A percentile compares a stretch with the other conserved stretches of the same genome.
Evolutionary conservation across 306 rosid genomes (phyloP).

Genomic region (Citrullus mucosospermus): DNA sequence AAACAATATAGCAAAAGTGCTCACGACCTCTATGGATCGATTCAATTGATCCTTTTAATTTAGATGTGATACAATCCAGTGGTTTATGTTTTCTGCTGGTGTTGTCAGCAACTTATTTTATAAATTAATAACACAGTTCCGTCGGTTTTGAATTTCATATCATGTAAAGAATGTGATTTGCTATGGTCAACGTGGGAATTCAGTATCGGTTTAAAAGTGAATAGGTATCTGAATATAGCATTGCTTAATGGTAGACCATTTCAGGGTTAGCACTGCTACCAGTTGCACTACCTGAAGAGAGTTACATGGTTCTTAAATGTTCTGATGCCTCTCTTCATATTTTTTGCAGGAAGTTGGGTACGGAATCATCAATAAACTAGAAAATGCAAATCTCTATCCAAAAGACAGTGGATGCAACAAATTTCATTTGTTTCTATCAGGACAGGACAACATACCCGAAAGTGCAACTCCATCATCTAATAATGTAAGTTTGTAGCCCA

Average conservation of each 20-base stretch:
- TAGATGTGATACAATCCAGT: not conserved
- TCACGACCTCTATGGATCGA: not conserved
- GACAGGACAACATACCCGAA: constrained; percentile 37
- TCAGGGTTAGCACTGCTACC: not conserved
- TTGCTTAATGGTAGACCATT: not conserved
- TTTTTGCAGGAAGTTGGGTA: constrained; percentile 31
- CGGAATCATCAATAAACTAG: constrained; percentile 10
- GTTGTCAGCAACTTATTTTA: not conserved
- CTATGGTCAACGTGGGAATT: not conserved
- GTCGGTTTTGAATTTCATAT: not conserved
- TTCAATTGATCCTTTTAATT: not conserved
- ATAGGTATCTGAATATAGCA: not conserved
- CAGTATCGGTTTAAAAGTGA: not conserved
- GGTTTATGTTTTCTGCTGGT: not conserved
- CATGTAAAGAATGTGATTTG: not conserved
- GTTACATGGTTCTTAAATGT: constrained; percentile 7
- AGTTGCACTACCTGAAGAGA: not conserved
- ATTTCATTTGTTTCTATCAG: constrained; percentile 57
- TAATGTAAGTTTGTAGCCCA: constrained; percentile 37
- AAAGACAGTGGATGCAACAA: constrained; percentile 34
- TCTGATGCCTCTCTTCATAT: constrained; percentile 13
- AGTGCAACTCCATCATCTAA: constrained; percentile 40
- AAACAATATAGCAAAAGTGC: not conserved
- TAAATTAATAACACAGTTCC: not conserved
- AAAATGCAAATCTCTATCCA: constrained; percentile 23